Evolutionary conservation across 306 rosid genomes (phyloP).

Genomic region (Cucurbita maxima): DNA sequence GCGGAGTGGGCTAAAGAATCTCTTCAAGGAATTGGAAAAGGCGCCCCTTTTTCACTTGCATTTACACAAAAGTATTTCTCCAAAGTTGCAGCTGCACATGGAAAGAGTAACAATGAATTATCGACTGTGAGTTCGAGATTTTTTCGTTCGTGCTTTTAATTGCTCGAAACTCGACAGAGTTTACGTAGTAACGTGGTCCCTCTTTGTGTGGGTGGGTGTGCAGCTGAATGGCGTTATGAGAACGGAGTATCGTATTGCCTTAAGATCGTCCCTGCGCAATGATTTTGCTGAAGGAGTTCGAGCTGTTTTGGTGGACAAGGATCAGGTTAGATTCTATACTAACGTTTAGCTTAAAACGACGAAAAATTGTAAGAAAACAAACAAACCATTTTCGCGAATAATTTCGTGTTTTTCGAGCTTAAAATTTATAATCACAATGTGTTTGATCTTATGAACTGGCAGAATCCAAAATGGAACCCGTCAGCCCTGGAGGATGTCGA

Average conservation of each 20-base stretch:
- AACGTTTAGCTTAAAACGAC: too few relatives aligned
- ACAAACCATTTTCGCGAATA: neutral
- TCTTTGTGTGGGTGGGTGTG: slow-evolving; percentile 9
- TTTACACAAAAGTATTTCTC: slow-evolving; percentile 72
- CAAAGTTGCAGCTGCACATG: slow-evolving; percentile 57
- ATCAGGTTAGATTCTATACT: slow-evolving; percentile 44
- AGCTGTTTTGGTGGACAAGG: slow-evolving; percentile 89
- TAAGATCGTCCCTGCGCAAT: slow-evolving; percentile 60
- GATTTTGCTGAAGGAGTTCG: slow-evolving; percentile 97
- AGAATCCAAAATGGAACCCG: slow-evolving; percentile 91
- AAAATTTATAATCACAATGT: neutral
- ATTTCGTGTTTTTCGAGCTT: neutral
- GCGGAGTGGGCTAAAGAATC: slow-evolving; percentile 91
- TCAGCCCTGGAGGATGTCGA: slow-evolving; percentile 54
- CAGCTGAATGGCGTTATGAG: slow-evolving; percentile 81
- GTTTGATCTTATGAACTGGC: slow-evolving; percentile 7
- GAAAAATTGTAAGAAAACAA: too few relatives aligned
- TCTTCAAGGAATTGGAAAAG: slow-evolving; percentile 80
- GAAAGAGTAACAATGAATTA: slow-evolving; percentile 31
- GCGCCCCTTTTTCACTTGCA: slow-evolving; percentile 87
- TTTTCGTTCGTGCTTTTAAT: neutral
- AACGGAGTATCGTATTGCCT: slow-evolving; percentile 76
- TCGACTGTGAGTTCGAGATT: slow-evolving; percentile 44
- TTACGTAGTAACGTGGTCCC: neutral
- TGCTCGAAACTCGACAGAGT: neutral